Evolutionary conservation across 148 eudicot species (phyloP), one percentile per base, ranked within the genome.

Genomic region (Gaultheria prostrata): DNA sequence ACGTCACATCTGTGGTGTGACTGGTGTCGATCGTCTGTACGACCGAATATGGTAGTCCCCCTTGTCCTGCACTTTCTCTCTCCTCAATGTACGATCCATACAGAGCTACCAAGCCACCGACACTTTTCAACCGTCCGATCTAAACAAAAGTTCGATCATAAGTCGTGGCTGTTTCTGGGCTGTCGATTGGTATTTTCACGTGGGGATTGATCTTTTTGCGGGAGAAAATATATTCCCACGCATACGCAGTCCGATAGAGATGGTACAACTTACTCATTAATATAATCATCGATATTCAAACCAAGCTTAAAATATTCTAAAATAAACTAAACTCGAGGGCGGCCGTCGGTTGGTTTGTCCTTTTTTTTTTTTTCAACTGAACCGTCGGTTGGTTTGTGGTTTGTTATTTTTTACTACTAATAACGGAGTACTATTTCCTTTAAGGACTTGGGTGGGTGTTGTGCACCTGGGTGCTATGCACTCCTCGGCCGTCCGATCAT

Each of bases 41-140:
- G 7, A 24, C 30, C 4, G 10, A 8, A 24, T n/a, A 24, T 24
- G 12, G 30, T 21, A 21, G 21, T 1, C n/a, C 26, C 26, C 13
- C 3, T 1, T 4, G 30, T 63, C 30, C 32, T 21, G 6, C 12
- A 63, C 26, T 61, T 20, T 24, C 69, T 13, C 75, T n/a, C n/a
- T n/a, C n/a, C n/a, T n/a, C n/a, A n/a, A n/a, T n/a, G n/a, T n/a
- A n/a, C n/a, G n/a, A n/a, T n/a, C n/a, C n/a, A n/a, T n/a, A n/a
- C n/a, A n/a, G n/a, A n/a, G n/a, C n/a, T n/a, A n/a, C 1, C 14
- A 51, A 10, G 50, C 67, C 85, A 83, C 85, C 85, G 85, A 83
- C 85, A 83, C 65, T 83, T 83, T 50, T 67, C 6, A 50, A 3
- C 51, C 81, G 76, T 67, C 50, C 24, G 81, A 77, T 83, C 33